Evolutionary conservation across 2,329 filamentous ascomycete genomes (phyloP).

Genomic region (Zymoseptoria passerinii): DNA sequence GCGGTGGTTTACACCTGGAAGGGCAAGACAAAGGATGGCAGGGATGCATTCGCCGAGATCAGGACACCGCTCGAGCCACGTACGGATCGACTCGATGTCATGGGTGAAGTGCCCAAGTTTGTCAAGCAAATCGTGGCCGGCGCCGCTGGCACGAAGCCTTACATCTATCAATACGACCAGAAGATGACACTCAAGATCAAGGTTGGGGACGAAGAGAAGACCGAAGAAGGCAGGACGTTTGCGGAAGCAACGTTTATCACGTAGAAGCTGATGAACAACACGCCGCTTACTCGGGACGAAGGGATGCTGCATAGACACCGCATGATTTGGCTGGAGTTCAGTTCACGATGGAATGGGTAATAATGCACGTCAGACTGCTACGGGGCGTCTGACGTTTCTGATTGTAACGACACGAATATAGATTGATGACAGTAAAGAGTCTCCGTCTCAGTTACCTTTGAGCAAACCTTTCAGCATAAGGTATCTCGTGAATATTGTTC

Average conservation of each 20-base stretch:
- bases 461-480: background rate
- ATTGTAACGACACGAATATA: background rate
- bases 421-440: background rate
- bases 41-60: conserved; percentile 60
- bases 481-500: too few species aligned
- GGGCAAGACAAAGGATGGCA: conserved; percentile 68
- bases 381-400: background rate
- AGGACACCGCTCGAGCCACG: conserved; percentile 61
- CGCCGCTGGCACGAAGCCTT: conserved; percentile 86
- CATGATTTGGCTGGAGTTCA: background rate
- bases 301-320: background rate
- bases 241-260: conserved; percentile 96
- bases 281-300: background rate
- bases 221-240: conserved; percentile 72
- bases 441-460: background rate
- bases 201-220: conserved; percentile 67
- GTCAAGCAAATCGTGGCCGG: conserved; percentile 88
- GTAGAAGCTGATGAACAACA: conserved; percentile 7
- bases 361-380: background rate
- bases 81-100: conserved; percentile 81
- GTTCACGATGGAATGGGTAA: background rate
- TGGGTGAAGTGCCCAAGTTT: conserved; percentile 92
- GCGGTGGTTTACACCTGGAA: conserved; percentile 68
- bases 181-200: conserved; percentile 73
- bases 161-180: conserved; percentile 89